Conservation (phyloP, 345 rosid genomes). For the Eucalyptus lansdowneana region DNA sequence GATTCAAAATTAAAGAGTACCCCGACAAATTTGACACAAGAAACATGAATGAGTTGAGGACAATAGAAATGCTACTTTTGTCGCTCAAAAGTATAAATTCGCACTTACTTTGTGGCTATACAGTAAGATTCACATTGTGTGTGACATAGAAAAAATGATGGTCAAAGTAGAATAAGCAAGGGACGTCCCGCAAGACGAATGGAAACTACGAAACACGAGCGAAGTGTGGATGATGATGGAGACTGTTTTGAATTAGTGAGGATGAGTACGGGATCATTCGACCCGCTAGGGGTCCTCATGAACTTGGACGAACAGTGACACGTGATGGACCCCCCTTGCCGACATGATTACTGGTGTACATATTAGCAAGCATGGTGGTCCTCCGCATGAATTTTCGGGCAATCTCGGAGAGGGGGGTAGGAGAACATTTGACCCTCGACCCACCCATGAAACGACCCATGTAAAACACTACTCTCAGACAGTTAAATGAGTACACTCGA, state of each 20-base stretch:
- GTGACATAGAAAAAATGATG: not conserved
- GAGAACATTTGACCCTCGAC: not conserved
- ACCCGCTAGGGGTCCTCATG: not conserved
- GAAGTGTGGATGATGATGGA: not conserved
- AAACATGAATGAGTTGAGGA: not conserved
- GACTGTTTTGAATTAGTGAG: not conserved
- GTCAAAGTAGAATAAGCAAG: not conserved
- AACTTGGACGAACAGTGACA: not conserved
- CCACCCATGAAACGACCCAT: not conserved
- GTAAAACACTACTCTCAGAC: not conserved
- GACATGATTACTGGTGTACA: not conserved
- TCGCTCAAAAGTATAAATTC: not conserved
- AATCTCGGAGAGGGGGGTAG: not conserved
- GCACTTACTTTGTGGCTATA: not conserved
- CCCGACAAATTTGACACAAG: not conserved
- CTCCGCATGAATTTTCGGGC: not conserved
- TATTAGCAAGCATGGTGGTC: not conserved
- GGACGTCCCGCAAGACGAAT: not conserved
- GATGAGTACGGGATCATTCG: not conserved
- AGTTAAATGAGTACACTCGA: not conserved
- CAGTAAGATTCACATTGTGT: not conserved
- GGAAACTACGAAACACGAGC: not conserved
- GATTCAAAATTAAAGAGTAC: not conserved
- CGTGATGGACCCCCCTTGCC: not conserved
- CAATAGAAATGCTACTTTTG: not conserved